Percentiles rank a stretch among this genome's conserved stretches.
phyloP scores from a whole-genome alignment of 805 yeast genomes.

The Saturnispora quitensis region DNA sequence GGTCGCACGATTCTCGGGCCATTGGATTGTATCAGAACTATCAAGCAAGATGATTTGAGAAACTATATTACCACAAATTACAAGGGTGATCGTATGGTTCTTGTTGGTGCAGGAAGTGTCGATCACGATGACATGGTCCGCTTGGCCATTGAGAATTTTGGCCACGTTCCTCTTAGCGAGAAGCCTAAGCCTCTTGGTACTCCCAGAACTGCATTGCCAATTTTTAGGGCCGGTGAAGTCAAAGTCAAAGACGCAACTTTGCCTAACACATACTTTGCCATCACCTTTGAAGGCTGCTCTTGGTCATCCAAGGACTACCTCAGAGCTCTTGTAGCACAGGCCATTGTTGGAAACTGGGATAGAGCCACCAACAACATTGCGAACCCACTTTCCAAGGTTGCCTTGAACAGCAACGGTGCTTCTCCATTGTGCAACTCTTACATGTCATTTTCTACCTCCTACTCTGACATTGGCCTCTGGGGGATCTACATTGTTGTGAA shows the following conservation, averaged over 20 bases:
- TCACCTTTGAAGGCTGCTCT: constrained; percentile 95
- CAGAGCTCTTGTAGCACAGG: constrained; percentile 92
- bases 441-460: constrained; percentile 94
- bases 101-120: constrained; percentile 95
- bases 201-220: constrained; percentile 63
- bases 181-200: constrained; percentile 64
- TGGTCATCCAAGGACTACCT: constrained; percentile 96
- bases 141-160: constrained; percentile 69
- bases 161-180: constrained; percentile 48
- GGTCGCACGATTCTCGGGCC: constrained; percentile 98
- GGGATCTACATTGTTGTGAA: constrained; percentile 90
- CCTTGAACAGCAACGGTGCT: constrained; percentile 42
- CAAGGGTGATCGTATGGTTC: constrained; percentile 94
- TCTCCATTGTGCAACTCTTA: constrained; percentile 78
- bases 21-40: constrained; percentile 72
- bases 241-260: constrained; percentile 73
- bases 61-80: constrained; percentile 79
- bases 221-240: constrained; percentile 78
- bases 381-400: constrained; percentile 63
- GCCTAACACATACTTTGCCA: constrained; percentile 85
- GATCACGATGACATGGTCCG: constrained; percentile 76
- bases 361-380: constrained; percentile 77
- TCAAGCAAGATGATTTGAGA: constrained; percentile 65
- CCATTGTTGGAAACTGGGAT: constrained; percentile 96
- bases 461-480: constrained; percentile 97